phyloP scores from a whole-genome alignment of 305 asterid species.

The Fraxinus paxiana region DNA sequence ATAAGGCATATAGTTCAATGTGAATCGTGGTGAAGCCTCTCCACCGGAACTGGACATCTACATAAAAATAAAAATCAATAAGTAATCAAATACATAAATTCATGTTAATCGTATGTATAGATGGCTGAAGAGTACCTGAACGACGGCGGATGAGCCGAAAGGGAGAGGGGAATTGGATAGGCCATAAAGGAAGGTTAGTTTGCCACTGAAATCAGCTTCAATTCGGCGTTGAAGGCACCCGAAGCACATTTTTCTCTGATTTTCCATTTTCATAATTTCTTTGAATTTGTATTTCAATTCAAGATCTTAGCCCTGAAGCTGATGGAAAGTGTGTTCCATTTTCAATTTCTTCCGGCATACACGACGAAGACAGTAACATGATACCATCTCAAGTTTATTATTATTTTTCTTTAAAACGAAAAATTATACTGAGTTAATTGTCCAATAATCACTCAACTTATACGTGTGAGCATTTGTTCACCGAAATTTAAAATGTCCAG shows the following conservation, averaged over 20 bases:
- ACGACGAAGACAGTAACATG: not conserved
- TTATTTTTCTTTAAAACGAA: not conserved
- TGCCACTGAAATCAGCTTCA: conserved; percentile 60
- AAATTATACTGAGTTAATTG: not conserved
- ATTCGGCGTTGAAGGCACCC: conserved; percentile 78
- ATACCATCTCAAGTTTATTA: not conserved
- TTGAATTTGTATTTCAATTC: not conserved
- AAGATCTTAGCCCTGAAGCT: not conserved
- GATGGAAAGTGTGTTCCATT: not conserved
- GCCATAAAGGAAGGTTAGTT: conserved; percentile 51
- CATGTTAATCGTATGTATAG: not conserved
- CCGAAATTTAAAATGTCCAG: no score
- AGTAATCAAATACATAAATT: not conserved
- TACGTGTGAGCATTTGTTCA: not conserved
- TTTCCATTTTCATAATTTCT: conserved; percentile 17
- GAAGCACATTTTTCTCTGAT: conserved; percentile 42
- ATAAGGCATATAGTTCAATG: conserved; percentile 50
- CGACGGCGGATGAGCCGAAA: conserved; percentile 66
- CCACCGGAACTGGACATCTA: conserved; percentile 48
- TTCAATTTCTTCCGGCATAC: not conserved
- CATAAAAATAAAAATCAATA: conserved; percentile 20
- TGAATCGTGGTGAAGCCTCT: conserved; percentile 49
- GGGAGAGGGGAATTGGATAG: conserved; percentile 68
- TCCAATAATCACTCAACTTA: not conserved
- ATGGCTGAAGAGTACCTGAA: conserved; percentile 49